phyloP scores from a whole-genome alignment of 306 rosid species.

The Herpetospermum pedunculosum region DNA sequence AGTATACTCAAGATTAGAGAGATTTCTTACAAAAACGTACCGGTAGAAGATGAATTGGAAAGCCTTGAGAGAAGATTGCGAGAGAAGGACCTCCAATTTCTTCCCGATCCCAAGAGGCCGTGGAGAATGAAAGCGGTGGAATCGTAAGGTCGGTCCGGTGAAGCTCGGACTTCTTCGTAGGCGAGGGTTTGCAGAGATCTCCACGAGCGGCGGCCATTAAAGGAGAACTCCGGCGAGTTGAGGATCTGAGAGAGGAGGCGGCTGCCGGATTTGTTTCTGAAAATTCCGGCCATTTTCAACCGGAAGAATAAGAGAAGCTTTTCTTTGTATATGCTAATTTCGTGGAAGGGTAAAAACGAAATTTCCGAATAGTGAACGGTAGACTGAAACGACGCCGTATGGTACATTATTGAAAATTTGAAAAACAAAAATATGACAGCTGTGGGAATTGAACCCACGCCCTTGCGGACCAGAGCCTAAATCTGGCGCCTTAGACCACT shows the following conservation, averaged over 20 bases:
- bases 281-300: conserved; percentile 37
- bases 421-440: conserved; percentile 25
- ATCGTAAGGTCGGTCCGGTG: conserved; percentile 39
- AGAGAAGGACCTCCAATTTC: conserved; percentile 85
- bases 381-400: background rate
- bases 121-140: conserved; percentile 73
- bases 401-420: background rate
- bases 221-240: conserved; percentile 20
- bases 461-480: conserved; percentile 97
- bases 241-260: conserved; percentile 31
- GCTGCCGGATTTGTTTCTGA: conserved; percentile 22
- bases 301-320: background rate
- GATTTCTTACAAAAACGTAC: conserved; percentile 18
- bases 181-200: conserved; percentile 48
- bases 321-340: background rate
- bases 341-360: background rate
- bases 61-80: conserved; percentile 48
- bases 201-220: conserved; percentile 9
- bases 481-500: conserved; percentile 96
- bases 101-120: conserved; percentile 67
- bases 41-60: conserved; percentile 48
- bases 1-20: background rate
- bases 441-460: conserved; percentile 98
- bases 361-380: background rate
- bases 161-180: conserved; percentile 54